Evolutionary conservation across 192 early-diverging fungal species (phyloP).

Genomic region (Gryganskiella cystojenkinii): DNA sequence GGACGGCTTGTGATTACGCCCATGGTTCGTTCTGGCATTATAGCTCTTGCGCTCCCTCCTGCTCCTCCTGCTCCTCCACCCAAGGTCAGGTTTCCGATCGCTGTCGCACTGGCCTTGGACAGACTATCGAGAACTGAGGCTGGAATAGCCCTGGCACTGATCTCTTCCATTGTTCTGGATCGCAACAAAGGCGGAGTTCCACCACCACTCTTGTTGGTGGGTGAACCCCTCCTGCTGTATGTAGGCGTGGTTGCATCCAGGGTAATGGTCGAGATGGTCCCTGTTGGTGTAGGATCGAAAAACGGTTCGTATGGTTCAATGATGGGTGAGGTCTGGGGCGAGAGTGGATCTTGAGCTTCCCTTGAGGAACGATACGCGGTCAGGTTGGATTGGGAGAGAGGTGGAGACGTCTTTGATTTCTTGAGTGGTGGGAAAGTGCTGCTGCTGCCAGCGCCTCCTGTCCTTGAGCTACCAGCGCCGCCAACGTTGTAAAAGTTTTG

Average conservation of each 20-base stretch:
- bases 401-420: conserved; percentile 34
- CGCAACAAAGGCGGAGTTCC: background rate
- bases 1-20: conserved; percentile 25
- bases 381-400: conserved; percentile 24
- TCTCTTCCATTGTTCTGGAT: conserved; percentile 30
- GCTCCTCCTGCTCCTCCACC: background rate
- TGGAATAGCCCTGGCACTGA: background rate
- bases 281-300: background rate
- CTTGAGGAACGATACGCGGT: conserved; percentile 31
- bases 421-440: conserved; percentile 32
- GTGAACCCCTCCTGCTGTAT: background rate
- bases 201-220: background rate
- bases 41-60: background rate
- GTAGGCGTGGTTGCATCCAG: background rate
- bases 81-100: conserved; percentile 25
- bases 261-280: background rate
- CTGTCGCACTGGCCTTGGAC: conserved; percentile 3
- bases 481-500: background rate
- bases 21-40: conserved; percentile 10
- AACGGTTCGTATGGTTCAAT: conserved; percentile 10
- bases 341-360: conserved; percentile 15
- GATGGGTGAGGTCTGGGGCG: conserved; percentile 23
- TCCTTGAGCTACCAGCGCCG: background rate
- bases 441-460: background rate
- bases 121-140: conserved; percentile 1